These are phyloP conservation scores for Nicotiana otophora DNA, from an alignment of 257 asterid species.

Conservation along the genomic window DNA sequence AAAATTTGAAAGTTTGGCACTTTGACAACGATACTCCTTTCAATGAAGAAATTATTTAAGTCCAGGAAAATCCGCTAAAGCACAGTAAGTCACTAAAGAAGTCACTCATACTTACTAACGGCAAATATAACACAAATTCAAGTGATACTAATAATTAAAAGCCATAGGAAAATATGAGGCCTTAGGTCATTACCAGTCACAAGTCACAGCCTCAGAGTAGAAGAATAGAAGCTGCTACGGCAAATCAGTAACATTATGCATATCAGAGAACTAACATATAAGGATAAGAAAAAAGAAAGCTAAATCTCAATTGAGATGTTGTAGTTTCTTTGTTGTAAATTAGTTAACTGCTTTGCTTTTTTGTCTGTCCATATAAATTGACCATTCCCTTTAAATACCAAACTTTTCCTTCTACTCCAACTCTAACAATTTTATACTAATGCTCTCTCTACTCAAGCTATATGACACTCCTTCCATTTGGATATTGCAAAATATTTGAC, in stretches of 20 bases:
- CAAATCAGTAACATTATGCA: conserved; percentile 7
- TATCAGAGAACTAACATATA: neutral
- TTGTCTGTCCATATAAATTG: neutral
- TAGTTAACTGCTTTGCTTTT: neutral
- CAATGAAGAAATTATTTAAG: neutral
- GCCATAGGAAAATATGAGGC: neutral
- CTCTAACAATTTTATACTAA: neutral
- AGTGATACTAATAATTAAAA: neutral
- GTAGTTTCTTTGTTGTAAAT: neutral
- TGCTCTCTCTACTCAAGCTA: neutral
- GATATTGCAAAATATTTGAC: neutral
- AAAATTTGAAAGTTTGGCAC: neutral
- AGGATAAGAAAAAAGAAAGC: neutral
- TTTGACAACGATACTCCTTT: neutral
- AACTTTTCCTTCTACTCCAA: neutral
- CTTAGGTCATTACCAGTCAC: neutral
- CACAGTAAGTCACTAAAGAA: neutral
- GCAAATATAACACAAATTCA: neutral
- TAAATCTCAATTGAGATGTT: neutral
- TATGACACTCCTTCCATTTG: neutral
- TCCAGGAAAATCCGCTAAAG: neutral
- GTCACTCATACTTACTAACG: neutral
- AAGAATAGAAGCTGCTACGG: neutral
- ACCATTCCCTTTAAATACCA: neutral
- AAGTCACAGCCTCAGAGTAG: neutral